Conservation (phyloP, 164 flowering plant genomes). For the Warburgia ugandensis region DNA sequence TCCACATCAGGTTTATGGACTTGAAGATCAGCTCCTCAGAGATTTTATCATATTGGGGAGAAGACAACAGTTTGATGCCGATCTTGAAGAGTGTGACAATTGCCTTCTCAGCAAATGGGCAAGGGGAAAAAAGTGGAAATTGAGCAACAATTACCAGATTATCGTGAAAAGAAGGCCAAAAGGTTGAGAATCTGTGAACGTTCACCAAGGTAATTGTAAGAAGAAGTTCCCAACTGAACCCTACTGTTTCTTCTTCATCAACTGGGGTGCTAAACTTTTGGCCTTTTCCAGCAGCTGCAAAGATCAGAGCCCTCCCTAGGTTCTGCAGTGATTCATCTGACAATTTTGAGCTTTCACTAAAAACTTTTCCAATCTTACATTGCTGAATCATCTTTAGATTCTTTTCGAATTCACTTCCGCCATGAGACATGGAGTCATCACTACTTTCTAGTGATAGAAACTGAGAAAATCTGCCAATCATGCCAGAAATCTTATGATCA, state of each 20-base stretch:
- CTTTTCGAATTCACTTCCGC: constrained; percentile 65
- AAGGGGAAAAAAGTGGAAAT: constrained; percentile 69
- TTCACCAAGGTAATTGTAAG: constrained; percentile 36
- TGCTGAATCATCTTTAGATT: constrained; percentile 70
- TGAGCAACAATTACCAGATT: constrained; percentile 55
- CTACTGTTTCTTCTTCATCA: constrained; percentile 88
- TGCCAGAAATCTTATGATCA: constrained; percentile 22
- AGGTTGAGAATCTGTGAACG: constrained; percentile 37
- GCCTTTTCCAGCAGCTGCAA: constrained; percentile 86
- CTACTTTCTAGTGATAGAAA: constrained; percentile 54
- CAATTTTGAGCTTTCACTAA: constrained; percentile 44
- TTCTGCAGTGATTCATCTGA: constrained; percentile 48
- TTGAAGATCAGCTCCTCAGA: constrained; percentile 73
- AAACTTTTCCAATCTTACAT: constrained; percentile 66
- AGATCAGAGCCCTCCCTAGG: constrained; percentile 75
- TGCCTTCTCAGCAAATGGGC: constrained; percentile 80
- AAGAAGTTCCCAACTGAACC: constrained; percentile 79
- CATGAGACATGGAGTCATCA: constrained; percentile 53
- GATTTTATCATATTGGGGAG: constrained; percentile 29
- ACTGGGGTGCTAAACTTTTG: constrained; percentile 83
- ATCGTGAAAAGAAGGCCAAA: constrained; percentile 82
- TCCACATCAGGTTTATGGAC: constrained; percentile 80
- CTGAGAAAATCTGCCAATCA: constrained; percentile 52
- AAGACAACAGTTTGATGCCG: constrained; percentile 42
- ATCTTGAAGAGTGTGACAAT: constrained; percentile 48